phyloP scores from a whole-genome alignment of 148 eudicot genomes.

The Chenopodium quinoa region DNA sequence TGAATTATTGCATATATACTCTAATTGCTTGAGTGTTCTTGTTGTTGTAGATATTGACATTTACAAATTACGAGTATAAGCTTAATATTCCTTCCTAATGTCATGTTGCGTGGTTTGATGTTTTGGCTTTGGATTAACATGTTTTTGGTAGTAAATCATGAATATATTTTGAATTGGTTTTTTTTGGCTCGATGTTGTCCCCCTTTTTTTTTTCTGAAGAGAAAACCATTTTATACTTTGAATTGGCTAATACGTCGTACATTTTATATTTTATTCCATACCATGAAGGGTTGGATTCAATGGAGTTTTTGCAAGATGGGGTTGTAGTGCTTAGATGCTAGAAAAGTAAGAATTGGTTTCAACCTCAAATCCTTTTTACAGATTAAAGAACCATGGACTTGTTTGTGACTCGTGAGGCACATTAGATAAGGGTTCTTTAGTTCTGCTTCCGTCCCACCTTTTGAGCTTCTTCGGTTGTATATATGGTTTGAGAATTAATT shows the following conservation, averaged over 20 bases:
- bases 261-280: not conserved
- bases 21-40: not conserved
- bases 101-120: not conserved
- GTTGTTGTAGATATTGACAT: no score
- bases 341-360: not conserved
- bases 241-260: not conserved
- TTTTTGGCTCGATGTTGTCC: not conserved
- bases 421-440: not conserved
- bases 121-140: not conserved
- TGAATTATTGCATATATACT: not conserved
- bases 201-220: no score
- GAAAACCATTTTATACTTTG: not conserved
- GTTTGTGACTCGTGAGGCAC: not conserved
- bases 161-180: not conserved
- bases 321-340: not conserved
- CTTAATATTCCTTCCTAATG: not conserved
- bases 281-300: not conserved
- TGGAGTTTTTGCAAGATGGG: not conserved
- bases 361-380: not conserved
- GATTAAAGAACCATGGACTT: not conserved
- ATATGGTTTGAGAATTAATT: no score
- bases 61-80: not conserved
- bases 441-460: not conserved
- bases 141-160: not conserved
- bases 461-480: not conserved